phyloP scores from a whole-genome alignment of 176 grass and related monocot species.

The Oryza nivara region DNA sequence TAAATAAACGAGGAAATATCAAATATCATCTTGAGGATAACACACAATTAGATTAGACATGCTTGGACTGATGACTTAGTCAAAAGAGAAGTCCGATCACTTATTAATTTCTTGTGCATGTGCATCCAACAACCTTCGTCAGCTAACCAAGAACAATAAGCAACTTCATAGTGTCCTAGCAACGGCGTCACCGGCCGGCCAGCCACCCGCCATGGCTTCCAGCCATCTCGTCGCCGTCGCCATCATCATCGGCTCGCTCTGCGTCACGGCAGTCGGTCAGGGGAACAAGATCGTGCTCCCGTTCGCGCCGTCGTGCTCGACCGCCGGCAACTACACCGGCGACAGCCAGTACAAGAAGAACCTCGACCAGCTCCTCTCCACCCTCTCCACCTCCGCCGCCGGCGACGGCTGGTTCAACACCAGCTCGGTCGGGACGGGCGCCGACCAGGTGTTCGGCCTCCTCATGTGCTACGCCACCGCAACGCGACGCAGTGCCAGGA shows the following conservation, averaged over 20 bases:
- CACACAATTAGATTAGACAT: no score
- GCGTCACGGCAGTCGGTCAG: background rate
- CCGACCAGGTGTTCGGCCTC: slow-evolving; percentile 33
- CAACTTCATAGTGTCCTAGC: no score
- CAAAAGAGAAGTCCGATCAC: no score
- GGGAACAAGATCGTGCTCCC: background rate
- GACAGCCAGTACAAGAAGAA: slow-evolving; percentile 41
- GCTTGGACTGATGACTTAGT: no score
- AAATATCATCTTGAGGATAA: no score
- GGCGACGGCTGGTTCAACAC: slow-evolving; percentile 31
- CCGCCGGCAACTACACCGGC: slow-evolving; percentile 20
- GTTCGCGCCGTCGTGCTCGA: background rate
- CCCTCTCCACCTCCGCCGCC: background rate
- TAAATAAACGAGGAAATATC: no score
- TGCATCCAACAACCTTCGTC: no score
- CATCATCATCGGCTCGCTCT: background rate
- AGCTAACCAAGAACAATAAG: no score
- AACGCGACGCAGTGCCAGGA: background rate
- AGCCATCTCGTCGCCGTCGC: no score
- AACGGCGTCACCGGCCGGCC: no score
- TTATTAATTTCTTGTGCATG: no score
- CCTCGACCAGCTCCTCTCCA: slow-evolving; percentile 23
- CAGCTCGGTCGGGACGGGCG: background rate
- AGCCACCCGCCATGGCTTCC: background rate
- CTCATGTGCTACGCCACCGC: slow-evolving; percentile 38